Evolutionary conservation across 2,329 filamentous ascomycete genomes (phyloP).

Genomic region (Pseudogymnoascus pannorum): DNA sequence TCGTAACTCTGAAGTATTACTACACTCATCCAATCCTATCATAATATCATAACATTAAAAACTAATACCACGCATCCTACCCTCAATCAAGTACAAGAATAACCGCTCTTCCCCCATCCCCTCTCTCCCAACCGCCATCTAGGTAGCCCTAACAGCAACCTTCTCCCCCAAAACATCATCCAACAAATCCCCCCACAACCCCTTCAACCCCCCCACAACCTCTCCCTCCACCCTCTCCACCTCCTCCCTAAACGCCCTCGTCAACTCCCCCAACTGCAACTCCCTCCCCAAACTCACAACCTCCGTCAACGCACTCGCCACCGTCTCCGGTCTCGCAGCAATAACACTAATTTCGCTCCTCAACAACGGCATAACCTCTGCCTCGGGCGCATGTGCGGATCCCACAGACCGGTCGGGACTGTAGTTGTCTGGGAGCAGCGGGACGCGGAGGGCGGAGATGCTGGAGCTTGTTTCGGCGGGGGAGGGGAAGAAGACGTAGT

Average conservation of each 20-base stretch:
- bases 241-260: slow-evolving; percentile 39
- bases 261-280: slow-evolving; percentile 48
- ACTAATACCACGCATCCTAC: background rate
- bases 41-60: slow-evolving; percentile 5
- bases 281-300: slow-evolving; percentile 44
- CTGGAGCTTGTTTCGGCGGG: slow-evolving; percentile 24
- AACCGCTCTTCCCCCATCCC: background rate
- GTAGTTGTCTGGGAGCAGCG: slow-evolving; percentile 54
- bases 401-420: slow-evolving; percentile 22
- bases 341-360: slow-evolving; percentile 46
- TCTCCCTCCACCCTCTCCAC: slow-evolving; percentile 25
- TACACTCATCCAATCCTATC: background rate
- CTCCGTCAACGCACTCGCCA: slow-evolving; percentile 47
- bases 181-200: slow-evolving; percentile 50
- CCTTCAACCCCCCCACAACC: slow-evolving; percentile 41
- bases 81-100: background rate
- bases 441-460: slow-evolving; percentile 42
- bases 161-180: slow-evolving; percentile 39
- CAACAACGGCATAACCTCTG: slow-evolving; percentile 35
- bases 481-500: slow-evolving; percentile 47
- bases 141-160: background rate
- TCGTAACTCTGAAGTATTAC: no score
- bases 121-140: background rate
- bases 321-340: slow-evolving; percentile 47
- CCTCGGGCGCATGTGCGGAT: slow-evolving; percentile 36